Base-by-base conservation (phyloP, 2,329 filamentous ascomycete genomes). In the Metarhizium humberi region DNA sequence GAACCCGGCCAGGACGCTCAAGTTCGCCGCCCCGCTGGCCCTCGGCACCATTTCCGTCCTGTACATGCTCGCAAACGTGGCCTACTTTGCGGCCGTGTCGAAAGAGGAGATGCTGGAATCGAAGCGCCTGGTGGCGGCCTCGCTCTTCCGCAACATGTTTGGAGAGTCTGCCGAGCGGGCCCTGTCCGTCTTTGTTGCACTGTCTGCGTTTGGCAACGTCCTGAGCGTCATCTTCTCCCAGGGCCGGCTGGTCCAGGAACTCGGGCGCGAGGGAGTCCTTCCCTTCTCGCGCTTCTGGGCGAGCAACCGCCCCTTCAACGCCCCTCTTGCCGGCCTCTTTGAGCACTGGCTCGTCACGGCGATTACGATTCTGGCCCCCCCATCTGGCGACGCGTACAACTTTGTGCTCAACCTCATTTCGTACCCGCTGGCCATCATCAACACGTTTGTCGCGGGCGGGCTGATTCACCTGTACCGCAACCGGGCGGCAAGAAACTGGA, bases 221-320 rank as follows among this genome's bases (percentile, higher is more conserved):
- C 73, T 87, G 50, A 80, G 76, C 55, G 82, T 87, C 58, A 86
- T 86, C 58, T 87, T 87, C 69, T 84, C 84, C 0, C 83, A 87
- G 67, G 82, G 83, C 6, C 78, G 84, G 53, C 71, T 87, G 5
- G 83, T 84, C 0, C 84, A 85, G 66, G 83, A 86, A 65, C 77
- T 86, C 16, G 84, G 81, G 4, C 79, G 82, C 11, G 84, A 87
- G 67, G 84, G 83, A 32, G 75, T 87, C n/a, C 68, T 87, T 2
- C 84, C 84, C 0, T 84, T 80, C 56, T 83, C 82, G 0, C 70
- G 73, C 1, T 72, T 87, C 60, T 86, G 80, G 75, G 82, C 83
- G 13, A 82, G 79, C 66, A 86, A 83, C 67, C 75, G 78, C 49
- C 84, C 84, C 0, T 82, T 84, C 64, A 83, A 83, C 62, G 81